Percentiles rank a stretch among this genome's conserved stretches.
phyloP scores from a whole-genome alignment of 1,284 basidiomycete genomes.

The Chondrostereum purpureum region DNA sequence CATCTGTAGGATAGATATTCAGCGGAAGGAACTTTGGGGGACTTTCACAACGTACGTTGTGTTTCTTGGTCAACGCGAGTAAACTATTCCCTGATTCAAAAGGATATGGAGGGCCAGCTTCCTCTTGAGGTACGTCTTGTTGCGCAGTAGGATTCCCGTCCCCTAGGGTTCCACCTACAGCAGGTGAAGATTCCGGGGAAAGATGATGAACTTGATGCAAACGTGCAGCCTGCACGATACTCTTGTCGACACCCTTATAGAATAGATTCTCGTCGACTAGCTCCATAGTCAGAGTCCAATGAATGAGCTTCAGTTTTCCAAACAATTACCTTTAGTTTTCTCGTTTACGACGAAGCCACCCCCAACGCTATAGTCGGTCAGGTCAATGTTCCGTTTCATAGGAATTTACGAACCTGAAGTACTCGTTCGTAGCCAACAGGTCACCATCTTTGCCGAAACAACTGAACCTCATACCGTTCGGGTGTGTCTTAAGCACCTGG shows the following conservation, averaged over 20 bases:
- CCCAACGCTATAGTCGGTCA: constrained; percentile 52
- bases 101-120: constrained; percentile 69
- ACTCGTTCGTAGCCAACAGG: constrained; percentile 91
- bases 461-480: constrained; percentile 90
- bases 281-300: no score
- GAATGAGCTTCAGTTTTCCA: not conserved
- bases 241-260: constrained; percentile 92
- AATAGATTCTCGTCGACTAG: constrained; percentile 89
- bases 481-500: constrained; percentile 72
- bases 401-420: constrained; percentile 54
- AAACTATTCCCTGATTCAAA: constrained; percentile 80
- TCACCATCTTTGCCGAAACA: constrained; percentile 79
- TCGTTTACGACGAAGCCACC: constrained; percentile 91
- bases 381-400: constrained; percentile 8
- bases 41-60: constrained; percentile 60
- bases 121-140: constrained; percentile 10
- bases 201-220: constrained; percentile 62
- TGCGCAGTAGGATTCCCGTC: no score
- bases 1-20: constrained; percentile 42
- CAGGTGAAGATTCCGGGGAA: constrained; percentile 25
- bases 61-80: constrained; percentile 70
- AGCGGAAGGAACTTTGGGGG: not conserved
- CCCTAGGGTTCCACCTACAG: constrained; percentile 3
- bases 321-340: constrained; percentile 69
- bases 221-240: constrained; percentile 70